These are phyloP conservation scores for Coniochaeta sp. DNA, from an alignment of 2,329 filamentous ascomycete genomes.

Conservation along the genomic window DNA sequence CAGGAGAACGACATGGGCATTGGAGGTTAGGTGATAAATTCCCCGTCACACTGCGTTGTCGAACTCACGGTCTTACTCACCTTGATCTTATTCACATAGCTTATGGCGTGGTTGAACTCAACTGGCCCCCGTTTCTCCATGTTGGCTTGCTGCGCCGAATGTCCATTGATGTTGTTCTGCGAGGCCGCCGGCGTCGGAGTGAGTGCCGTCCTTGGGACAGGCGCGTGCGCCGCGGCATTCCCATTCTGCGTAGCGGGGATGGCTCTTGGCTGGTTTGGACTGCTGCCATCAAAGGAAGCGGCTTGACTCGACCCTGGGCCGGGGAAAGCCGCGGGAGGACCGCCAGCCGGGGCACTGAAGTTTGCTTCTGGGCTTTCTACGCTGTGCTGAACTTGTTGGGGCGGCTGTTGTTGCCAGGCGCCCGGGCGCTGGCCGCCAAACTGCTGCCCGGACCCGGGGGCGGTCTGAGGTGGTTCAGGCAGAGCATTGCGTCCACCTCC, in stretches of 20 bases:
- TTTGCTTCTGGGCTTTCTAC: conserved; percentile 55
- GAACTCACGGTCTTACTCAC: conserved; percentile 39
- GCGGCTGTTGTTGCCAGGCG: conserved; percentile 35
- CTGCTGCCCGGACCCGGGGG: conserved; percentile 29
- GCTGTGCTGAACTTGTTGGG: conserved; percentile 43
- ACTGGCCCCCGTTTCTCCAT: conserved; percentile 88
- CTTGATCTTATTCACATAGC: conserved; percentile 99
- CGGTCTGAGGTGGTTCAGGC: conserved; percentile 31
- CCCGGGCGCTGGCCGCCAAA: conserved; percentile 36
- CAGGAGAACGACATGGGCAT: neutral
- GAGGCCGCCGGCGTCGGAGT: conserved; percentile 51
- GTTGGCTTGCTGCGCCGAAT: conserved; percentile 49
- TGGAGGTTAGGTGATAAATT: neutral
- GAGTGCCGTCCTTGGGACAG: conserved; percentile 43
- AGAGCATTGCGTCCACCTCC: conserved; percentile 41
- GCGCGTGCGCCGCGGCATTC: conserved; percentile 30
- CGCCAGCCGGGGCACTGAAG: conserved; percentile 51
- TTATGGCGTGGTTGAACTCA: conserved; percentile 98
- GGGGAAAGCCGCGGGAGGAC: conserved; percentile 28
- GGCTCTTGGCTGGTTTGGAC: conserved; percentile 19
- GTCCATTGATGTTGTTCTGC: conserved; percentile 54
- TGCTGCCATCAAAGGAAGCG: conserved; percentile 20
- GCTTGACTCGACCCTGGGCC: conserved; percentile 33
- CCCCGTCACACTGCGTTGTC: neutral
- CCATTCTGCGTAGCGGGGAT: conserved; percentile 22